Conservation (phyloP, 768 basidiomycete genomes). For the Kwoniella pini region DNA sequence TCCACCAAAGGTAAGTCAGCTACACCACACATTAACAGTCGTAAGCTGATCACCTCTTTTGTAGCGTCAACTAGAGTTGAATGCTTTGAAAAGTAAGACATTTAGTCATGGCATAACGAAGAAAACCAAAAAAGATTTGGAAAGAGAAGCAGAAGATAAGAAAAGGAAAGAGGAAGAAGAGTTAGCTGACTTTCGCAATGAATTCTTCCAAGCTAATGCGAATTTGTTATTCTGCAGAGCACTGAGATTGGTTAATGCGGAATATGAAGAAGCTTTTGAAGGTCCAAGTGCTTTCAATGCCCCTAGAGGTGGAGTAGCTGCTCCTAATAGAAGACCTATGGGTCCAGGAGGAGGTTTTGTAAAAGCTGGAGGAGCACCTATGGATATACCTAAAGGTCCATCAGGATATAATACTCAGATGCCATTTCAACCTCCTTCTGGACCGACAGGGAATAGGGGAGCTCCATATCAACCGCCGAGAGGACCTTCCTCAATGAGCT, state of each 20-base stretch:
- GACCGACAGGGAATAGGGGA: not conserved
- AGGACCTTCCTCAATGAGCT: slow-evolving; percentile 30
- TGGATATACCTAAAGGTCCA: slow-evolving; percentile 10
- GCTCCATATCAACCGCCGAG: slow-evolving; percentile 11
- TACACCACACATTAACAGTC: not conserved
- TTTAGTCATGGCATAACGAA: slow-evolving; percentile 79
- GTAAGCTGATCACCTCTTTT: not conserved
- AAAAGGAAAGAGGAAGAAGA: slow-evolving; percentile 63
- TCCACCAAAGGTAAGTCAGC: slow-evolving; percentile 36
- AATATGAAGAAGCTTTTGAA: slow-evolving; percentile 52
- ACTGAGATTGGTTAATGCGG: slow-evolving; percentile 50
- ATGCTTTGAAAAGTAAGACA: slow-evolving; percentile 79
- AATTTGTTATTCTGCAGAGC: slow-evolving; percentile 23
- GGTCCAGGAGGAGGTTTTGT: slow-evolving; percentile 52
- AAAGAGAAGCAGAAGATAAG: slow-evolving; percentile 86
- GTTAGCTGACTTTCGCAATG: slow-evolving; percentile 14
- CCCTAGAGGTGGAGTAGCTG: slow-evolving; percentile 21
- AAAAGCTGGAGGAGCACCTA: slow-evolving; percentile 46
- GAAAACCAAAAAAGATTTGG: slow-evolving; percentile 89
- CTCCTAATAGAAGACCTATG: slow-evolving; percentile 14
- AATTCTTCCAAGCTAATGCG: not conserved
- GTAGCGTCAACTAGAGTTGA: slow-evolving; percentile 75
- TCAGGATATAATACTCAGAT: not conserved
- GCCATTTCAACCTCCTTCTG: not conserved
- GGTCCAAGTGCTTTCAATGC: slow-evolving; percentile 24